phyloP scores from a whole-genome alignment of 441 rosid species.

The Lepidium campestre region DNA sequence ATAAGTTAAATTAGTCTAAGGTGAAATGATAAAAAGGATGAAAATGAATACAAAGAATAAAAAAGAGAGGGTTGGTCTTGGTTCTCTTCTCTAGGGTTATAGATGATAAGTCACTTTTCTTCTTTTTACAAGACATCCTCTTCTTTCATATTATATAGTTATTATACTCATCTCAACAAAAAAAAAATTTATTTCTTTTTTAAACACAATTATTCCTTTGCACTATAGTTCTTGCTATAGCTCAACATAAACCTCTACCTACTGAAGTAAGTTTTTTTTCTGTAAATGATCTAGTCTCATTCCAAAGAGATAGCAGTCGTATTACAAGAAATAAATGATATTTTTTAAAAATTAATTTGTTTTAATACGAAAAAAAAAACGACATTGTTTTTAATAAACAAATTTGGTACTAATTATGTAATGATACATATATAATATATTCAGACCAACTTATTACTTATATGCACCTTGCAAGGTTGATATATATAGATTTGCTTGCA shows the following conservation, averaged over 20 bases:
- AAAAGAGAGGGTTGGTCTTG: slow-evolving; percentile 33
- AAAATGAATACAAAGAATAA: slow-evolving; percentile 14
- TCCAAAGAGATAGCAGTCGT: not conserved
- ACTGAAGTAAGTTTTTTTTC: not conserved
- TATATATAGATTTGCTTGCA: not conserved
- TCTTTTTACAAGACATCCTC: slow-evolving; percentile 27
- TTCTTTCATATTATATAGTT: not conserved
- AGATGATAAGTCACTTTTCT: slow-evolving; percentile 44
- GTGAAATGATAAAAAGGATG: slow-evolving; percentile 22
- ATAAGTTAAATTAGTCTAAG: slow-evolving; percentile 15
- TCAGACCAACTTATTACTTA: not conserved
- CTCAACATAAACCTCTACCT: not conserved
- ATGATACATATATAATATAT: not conserved
- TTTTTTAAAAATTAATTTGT: too few species aligned
- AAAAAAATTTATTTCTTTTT: not conserved
- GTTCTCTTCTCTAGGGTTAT: slow-evolving; percentile 36
- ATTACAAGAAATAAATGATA: not conserved
- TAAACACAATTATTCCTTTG: not conserved
- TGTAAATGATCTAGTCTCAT: not conserved
- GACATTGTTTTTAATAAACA: too few species aligned
- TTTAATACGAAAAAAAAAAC: too few species aligned
- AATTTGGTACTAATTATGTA: too few species aligned
- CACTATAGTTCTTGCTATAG: not conserved
- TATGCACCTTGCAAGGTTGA: not conserved
- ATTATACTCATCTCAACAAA: not conserved